Base-by-base conservation (phyloP, 169 alveolate genomes). In the Eimeria acervulina region DNA sequence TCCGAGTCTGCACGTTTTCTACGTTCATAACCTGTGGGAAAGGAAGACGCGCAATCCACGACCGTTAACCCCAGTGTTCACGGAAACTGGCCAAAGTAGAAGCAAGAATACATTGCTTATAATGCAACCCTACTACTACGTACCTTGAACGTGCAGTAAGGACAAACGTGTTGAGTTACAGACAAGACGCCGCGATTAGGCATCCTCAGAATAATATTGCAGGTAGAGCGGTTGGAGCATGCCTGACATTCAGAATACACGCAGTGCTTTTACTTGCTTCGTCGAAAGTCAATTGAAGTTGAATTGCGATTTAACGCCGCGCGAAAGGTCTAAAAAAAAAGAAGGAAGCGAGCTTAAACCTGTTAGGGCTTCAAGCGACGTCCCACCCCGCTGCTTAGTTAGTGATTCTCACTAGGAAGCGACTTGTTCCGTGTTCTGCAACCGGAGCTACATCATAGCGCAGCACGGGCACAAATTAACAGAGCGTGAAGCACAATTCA, bases 1-100 rank as follows among this genome's bases (percentile, higher is more conserved):
- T 90, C 3, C 95, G 80, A 66, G 89, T 90, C 88, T 66, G 76
- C 88, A 33, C 59, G 78, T 90, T 90, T 78, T 52, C 72, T 51
- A 90, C 88, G 78, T 52, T 90, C 28, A 90, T n/a, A 3, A 66
- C 94, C 94, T 88, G 72, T 31, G 40, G 84, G 72, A 26, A 28
- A 12, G 55, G 21, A 84, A 8, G 28, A 15, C n/a, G 47, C 61
- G 94, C 40, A 51, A 6, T 19, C 2, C 21, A 47, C 21, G 52
- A 2, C 28, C 47, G 31, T 47, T 23, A 17, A 4, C 15, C 28
- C 72, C 51, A 51, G 33, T 33, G 61, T 19, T 44, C 2, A 42
- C 2, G 38, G 15, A 2, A 40, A 21, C 88, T 28, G 5, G 55
- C 85, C 47, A 36, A 4, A n/a, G 40, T 63, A 68, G 23, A 68